Base-by-base conservation (phyloP, 345 rosid genomes). In the Fremontodendron californicum region DNA sequence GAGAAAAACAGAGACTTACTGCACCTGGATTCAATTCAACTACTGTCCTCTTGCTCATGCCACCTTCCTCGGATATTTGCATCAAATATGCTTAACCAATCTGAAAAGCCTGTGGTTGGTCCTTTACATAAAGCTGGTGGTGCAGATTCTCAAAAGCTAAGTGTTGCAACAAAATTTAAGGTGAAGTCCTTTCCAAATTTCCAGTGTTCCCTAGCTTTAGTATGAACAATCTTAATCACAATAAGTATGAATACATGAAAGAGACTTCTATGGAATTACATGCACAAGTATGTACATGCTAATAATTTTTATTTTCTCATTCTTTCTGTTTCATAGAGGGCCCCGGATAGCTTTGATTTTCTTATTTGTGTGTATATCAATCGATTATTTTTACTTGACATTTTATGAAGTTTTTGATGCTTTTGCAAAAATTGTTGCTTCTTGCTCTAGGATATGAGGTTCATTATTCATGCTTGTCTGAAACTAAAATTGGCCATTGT, bases 1-100 rank as follows among this genome's bases (percentile, higher is more conserved):
- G 99, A 96, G 87, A 96, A 96, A 86, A 96, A 96, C 81, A 93
- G 97, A 85, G 99, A 96, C 91, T 85, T 92, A 48, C 75, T 96
- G 79, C 99, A 91, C 82, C 77, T 89, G 88, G 98, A 96, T 85
- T 90, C 99, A 51, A 96, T 96, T 84, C 89, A 92, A 48, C 98
- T 96, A 79, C 83, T 96, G 82, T 93, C 97, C 35, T 89, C 97
- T 27, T 93, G 93, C 82, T 91, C 97, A 23, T 86, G 97, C 87
- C 91, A 79, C 78, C 97, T 96, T 78, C 98, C 97, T 79, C 92
- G 84, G 86, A 84, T 84, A 79, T 96, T 96, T 91, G 99, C 98
- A 27, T 85, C 99, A 45, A 92, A 81, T 78, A 89, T 96, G 98
- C 90, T 92, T 77, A 66, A 84, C 74, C 99, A 92, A 71, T 88